A percentile compares a stretch with the other conserved stretches of the same genome.
Evolutionary conservation across 176 grass and related monocot genomes (phyloP).

Genomic region (Paspalum notatum): DNA sequence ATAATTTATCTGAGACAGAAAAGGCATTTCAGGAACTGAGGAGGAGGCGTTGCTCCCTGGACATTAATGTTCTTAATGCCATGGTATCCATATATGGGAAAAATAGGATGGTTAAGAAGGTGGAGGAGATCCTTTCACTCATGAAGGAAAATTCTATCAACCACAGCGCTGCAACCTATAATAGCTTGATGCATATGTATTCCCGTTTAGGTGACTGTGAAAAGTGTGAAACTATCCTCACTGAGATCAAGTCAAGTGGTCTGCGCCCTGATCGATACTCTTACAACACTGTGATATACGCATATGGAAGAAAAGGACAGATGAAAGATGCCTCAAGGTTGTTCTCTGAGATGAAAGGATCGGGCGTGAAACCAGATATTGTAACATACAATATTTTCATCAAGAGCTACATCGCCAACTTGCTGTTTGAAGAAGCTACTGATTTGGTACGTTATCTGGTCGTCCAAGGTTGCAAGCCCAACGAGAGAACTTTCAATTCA

Average conservation of each 20-base stretch:
- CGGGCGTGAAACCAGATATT: conserved; percentile 72
- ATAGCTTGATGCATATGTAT: conserved; percentile 95
- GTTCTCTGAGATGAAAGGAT: conserved; percentile 77
- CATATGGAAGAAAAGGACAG: conserved; percentile 75
- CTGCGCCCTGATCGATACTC: conserved; percentile 75
- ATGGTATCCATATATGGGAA: conserved; percentile 93
- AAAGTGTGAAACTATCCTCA: conserved; percentile 78
- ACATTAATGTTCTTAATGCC: conserved; percentile 85
- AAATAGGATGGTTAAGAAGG: conserved; percentile 75
- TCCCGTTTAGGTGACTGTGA: conserved; percentile 74
- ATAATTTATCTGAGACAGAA: conserved; percentile 67
- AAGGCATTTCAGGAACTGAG: conserved; percentile 76
- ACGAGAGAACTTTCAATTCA: conserved; percentile 77
- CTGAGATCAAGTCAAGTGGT: conserved; percentile 76
- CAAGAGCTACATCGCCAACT: conserved; percentile 73
- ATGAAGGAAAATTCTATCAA: conserved; percentile 73
- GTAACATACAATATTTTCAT: conserved; percentile 96
- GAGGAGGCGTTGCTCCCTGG: conserved; percentile 60
- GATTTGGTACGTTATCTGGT: conserved; percentile 79
- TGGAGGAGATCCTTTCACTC: conserved; percentile 69
- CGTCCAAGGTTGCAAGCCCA: conserved; percentile 72
- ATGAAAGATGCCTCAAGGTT: conserved; percentile 89
- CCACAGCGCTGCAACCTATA: conserved; percentile 71
- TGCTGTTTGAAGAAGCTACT: conserved; percentile 83
- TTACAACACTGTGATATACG: conserved; percentile 96